Percentiles rank a stretch among this genome's conserved stretches.
These are phyloP conservation scores for Arachis hypogaea DNA, from an alignment of 306 rosid genomes.

Conservation along the genomic window DNA sequence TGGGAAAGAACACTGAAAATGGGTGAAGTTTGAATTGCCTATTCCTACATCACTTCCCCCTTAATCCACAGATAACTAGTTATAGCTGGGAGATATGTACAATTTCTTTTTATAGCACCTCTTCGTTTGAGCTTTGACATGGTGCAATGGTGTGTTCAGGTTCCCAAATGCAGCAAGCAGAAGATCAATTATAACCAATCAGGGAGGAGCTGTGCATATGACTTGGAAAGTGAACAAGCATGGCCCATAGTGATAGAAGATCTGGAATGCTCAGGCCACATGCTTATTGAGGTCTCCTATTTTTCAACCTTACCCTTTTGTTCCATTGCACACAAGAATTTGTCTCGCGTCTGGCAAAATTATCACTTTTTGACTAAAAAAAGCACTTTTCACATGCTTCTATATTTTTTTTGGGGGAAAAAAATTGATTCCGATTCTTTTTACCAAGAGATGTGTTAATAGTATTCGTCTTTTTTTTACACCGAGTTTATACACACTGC, in stretches of 20 bases:
- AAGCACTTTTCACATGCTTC: too few species aligned
- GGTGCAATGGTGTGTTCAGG: constrained; percentile 47
- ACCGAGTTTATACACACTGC: too few species aligned
- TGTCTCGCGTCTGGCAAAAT: background rate
- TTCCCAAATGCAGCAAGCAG: constrained; percentile 42
- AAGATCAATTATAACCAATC: constrained; percentile 36
- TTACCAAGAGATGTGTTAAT: too few species aligned
- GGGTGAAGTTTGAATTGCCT: constrained; percentile 13
- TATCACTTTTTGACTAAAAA: background rate
- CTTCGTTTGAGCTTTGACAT: constrained; percentile 36
- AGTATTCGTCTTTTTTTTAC: too few species aligned
- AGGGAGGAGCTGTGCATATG: constrained; percentile 80
- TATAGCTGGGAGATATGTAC: background rate
- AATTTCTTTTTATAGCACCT: background rate
- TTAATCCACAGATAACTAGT: background rate
- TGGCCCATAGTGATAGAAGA: constrained; percentile 91
- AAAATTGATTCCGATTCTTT: too few species aligned
- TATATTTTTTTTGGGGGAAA: too few species aligned
- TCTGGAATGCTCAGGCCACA: constrained; percentile 71
- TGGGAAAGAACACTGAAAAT: constrained; percentile 1
- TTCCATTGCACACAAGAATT: background rate
- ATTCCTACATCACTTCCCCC: background rate
- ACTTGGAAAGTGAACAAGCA: constrained; percentile 53
- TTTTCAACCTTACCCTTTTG: background rate
- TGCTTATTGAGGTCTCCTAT: constrained; percentile 75